Base-by-base conservation (phyloP, 371 early-diverging fungal species). In the Mortierella sp. region DNA sequence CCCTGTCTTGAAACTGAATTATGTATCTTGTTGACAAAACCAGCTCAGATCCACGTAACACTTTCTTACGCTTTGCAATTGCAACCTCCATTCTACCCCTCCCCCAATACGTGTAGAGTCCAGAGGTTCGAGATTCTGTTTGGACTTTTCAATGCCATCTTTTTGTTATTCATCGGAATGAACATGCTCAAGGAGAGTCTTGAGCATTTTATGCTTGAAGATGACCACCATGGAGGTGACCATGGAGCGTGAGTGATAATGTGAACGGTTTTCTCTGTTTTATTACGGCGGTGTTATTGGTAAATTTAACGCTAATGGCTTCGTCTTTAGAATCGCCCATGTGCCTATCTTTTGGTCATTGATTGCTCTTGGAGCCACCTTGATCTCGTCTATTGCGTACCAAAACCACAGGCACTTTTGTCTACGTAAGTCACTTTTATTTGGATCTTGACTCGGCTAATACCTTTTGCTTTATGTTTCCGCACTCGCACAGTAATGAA, bases 151-250 rank as follows among this genome's bases (percentile, higher is more conserved):
- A 86, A 80, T 19, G 83, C 83, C 8, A 84, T 89, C 43, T 89
- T 84, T 60, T 72, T 89, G 24, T 61, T 89, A 42, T 89, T 88
- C 68, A 84, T 81, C n/a, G 87, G 87, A 4, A 87, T 89, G 87
- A 83, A 88, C 60, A 86, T 83, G 60, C 82, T 86, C n/a, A 89
- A 89, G 60, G 90, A 89, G 76, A 85, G 86, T 19, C 63, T 88
- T 24, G 88, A 89, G 48, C 88, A 89, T 62, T 59, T 86, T 26
- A 78, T 89, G 54, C 68, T 86, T 27, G 85, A 84, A 54, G 80
- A 72, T 11, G 80, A 82, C 24, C 83, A 87, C 51, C 81, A 82
- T 43, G 70, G 76, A 15, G 80, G 75, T 37, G 64, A 69, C 14
- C 78, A 80, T 73, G 72, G 71, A 76, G 71, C 79, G 60, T 65